Base-by-base conservation (phyloP, 306 rosid genomes). In the Neltuma alba region DNA sequence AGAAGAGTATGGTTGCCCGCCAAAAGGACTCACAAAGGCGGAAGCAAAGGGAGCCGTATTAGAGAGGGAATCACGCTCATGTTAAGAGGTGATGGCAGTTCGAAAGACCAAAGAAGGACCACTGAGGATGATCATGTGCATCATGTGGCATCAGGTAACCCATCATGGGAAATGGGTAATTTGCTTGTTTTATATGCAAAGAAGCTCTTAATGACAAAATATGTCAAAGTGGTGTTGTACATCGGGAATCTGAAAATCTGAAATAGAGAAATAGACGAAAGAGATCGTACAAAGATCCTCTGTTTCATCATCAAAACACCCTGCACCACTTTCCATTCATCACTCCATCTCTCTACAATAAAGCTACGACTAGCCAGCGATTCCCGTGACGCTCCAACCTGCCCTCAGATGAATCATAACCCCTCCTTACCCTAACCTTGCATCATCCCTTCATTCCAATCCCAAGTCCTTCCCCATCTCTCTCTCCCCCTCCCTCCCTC, bases 311-410 rank as follows among this genome's bases (percentile, higher is more conserved):
- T 78, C 82, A 83, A 74, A 80, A 31, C 71, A 58, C 65, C 23
- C 9, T 69, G 23, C 12, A 28, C 52, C 21, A 14, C 78, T 78
- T n/a, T 34, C 21, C 37, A 64, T 37, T 23, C 16, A n/a, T 5
- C 72, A 4, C 23, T 70, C 38, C 42, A 34, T 44, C 76, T 64
- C 15, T 48, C 64, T 77, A 76, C 86, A 79, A 83, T 79, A 83
- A 86, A 83, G 84, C 71, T 86, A 80, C 48, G 62, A 77, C 75
- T 42, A 11, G 65, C 69, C 83, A 82, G 85, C 42, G 87, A 48
- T 81, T 83, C 92, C 91, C 97, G 96, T 92, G 97, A 92, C 79
- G 40, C 89, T 79, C 63, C 47, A 71, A 76, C 74, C 87, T 79
- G 75, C 82, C 78, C 36, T 72, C 80, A 75, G 74, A 81, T 77